Conservation (phyloP, 805 yeast genomes). For the Ogataea henricii region DNA sequence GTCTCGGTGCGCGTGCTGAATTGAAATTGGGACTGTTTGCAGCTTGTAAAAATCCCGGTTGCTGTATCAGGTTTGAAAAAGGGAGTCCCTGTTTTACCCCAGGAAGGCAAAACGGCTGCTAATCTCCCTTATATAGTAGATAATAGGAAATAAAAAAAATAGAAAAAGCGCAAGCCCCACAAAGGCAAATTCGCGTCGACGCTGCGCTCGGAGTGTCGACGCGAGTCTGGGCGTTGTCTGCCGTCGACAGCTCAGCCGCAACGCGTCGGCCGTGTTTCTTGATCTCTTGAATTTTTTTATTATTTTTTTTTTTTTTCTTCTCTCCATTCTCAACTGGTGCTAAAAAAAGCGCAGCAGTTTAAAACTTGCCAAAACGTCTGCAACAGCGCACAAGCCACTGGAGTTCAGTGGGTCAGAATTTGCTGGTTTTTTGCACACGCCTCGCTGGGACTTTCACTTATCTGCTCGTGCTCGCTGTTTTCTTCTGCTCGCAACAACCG, state of each 20-base stretch:
- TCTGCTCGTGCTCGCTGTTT: no score
- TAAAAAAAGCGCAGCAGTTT: constrained; percentile 7
- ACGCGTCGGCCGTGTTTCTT: neutral
- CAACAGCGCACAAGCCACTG: neutral
- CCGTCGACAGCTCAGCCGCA: neutral
- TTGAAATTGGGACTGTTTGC: neutral
- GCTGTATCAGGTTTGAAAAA: neutral
- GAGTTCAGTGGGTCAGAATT: neutral
- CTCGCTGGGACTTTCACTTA: no score
- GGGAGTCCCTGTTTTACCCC: neutral
- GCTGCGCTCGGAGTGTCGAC: neutral
- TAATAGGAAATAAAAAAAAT: neutral
- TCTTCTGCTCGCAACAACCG: neutral
- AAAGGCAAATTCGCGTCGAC: constrained; percentile 7
- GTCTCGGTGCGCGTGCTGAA: no score
- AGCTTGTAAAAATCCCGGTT: neutral
- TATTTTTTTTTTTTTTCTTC: neutral
- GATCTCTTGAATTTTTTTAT: neutral
- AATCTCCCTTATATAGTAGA: constrained; percentile 2
- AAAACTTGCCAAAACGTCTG: neutral
- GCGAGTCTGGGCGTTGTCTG: neutral
- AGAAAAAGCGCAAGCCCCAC: constrained; percentile 6
- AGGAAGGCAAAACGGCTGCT: constrained; percentile 3
- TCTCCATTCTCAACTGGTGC: neutral
- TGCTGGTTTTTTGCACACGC: neutral